These are phyloP conservation scores for Ophiocordyceps robertsii DNA, from an alignment of 2,329 filamentous ascomycete species.

Conservation along the genomic window DNA sequence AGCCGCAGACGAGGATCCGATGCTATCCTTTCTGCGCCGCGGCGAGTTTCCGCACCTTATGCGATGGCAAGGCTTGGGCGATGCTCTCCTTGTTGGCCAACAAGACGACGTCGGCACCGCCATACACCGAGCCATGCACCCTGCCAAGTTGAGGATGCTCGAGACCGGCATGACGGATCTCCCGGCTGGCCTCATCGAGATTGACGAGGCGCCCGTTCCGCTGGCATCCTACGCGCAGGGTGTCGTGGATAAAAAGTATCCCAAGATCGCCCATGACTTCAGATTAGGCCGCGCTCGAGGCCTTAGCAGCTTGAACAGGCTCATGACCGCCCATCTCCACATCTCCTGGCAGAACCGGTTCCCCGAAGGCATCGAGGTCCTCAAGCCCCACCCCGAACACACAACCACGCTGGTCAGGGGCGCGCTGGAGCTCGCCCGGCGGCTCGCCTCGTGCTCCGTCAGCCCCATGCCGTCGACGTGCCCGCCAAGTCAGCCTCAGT, in stretches of 20 bases:
- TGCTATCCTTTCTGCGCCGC: conserved; percentile 59
- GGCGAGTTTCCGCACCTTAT: conserved; percentile 64
- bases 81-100: conserved; percentile 60
- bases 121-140: conserved; percentile 46
- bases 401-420: conserved; percentile 60
- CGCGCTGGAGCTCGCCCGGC: conserved; percentile 58
- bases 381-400: conserved; percentile 66
- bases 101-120: conserved; percentile 49
- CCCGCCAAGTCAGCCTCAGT: conserved; percentile 66
- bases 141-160: conserved; percentile 37
- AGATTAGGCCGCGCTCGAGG: conserved; percentile 43
- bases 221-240: conserved; percentile 66
- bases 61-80: conserved; percentile 57
- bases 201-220: conserved; percentile 50
- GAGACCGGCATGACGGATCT: conserved; percentile 52
- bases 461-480: conserved; percentile 65
- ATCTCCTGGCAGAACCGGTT: conserved; percentile 73
- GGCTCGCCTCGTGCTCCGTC: conserved; percentile 61
- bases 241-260: conserved; percentile 52
- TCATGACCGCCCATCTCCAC: conserved; percentile 81
- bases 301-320: conserved; percentile 50
- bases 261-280: conserved; percentile 50
- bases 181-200: conserved; percentile 43
- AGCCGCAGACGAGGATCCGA: conserved; percentile 57
- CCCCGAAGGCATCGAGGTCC: conserved; percentile 60